Base-by-base conservation (phyloP, 2,329 filamentous ascomycete genomes). In the Paracoccidioides lutzii region DNA sequence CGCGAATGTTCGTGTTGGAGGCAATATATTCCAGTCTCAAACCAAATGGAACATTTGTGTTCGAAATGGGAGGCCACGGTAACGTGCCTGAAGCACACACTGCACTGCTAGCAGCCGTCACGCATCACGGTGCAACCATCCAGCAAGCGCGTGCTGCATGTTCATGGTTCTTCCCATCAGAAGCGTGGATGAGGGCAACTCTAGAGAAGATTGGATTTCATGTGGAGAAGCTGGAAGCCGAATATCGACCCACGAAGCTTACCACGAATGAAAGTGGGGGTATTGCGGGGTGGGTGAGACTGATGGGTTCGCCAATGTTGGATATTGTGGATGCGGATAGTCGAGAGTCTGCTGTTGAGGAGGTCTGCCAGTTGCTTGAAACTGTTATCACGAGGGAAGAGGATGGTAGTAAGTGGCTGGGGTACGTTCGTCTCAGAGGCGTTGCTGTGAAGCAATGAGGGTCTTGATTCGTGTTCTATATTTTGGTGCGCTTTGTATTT, bases 91-190 rank as follows among this genome's bases (percentile, higher is more conserved):
- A 87, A 67, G 77, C 85, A 61, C 76, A 80, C 33, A 73, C 79
- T 0, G 80, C 81, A 1, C 70, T 86, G 6, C 69, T 83, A 3
- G 71, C 74, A 14, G 77, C 77, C 1, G 71, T 85, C 0, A 67
- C 71, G 1, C 65, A 74, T 14, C 73, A 77, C 1, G 77, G 80
- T 0, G 65, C 82, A 0, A 72, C 79, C 0, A 60, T 83, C 1
- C 63, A 71, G n/a, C 68, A 70, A 8, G 79, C 79, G 0, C 59
- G 72, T 22, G 75, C 73, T 12, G 74, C 71, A 0, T 78, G 78
- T 58, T 84, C 85, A 4, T 88, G 85, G 85, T 88, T 85, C 68
- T 88, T 88, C 66, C 82, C 84, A 0, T 81, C 83, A 59, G 81
- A 83, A 63, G 66, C 60, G 0, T 85, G 82, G 82, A 77, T 81